Conservation (phyloP, 805 yeast species). For the Starmerella asiatica region DNA sequence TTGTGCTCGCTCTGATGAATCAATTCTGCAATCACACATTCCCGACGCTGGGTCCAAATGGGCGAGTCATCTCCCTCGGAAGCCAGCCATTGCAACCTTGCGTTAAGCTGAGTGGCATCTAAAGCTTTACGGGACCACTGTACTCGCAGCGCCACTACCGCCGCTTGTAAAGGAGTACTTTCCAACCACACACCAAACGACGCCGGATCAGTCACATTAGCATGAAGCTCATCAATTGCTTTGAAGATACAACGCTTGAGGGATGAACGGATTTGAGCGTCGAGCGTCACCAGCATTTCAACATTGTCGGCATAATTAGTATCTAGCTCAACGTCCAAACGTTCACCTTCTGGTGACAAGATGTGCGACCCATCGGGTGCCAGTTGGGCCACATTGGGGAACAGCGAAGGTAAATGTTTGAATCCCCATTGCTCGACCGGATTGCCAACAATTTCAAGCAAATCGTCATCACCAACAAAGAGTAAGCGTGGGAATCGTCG, state of each 20-base stretch:
- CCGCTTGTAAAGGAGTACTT: conserved; percentile 40
- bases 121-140: conserved; percentile 1
- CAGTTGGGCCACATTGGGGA: conserved; percentile 17
- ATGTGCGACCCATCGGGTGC: conserved; percentile 28
- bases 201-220: conserved; percentile 13
- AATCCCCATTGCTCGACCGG: conserved; percentile 29
- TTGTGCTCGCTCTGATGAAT: conserved; percentile 1
- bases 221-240: conserved; percentile 25
- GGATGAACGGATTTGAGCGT: conserved; percentile 38
- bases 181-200: conserved; percentile 29
- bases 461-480: conserved; percentile 82
- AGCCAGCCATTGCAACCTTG: conserved; percentile 2
- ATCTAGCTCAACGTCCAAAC: conserved; percentile 30
- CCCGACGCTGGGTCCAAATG: conserved; percentile 10
- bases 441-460: conserved; percentile 63
- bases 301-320: conserved; percentile 34
- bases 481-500: conserved; percentile 66
- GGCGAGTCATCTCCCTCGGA: conserved; percentile 6
- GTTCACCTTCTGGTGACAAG: conserved; percentile 55
- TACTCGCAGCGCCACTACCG: conserved; percentile 16
- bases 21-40: conserved; percentile 10
- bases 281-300: conserved; percentile 53
- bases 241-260: conserved; percentile 29
- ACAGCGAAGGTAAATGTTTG: conserved; percentile 7
- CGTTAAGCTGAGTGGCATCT: too few relatives aligned